Evolutionary conservation across 352 stramenopile species (phyloP), one percentile per base, ranked within the genome.

Genomic region (Phytophthora ohioensis): DNA sequence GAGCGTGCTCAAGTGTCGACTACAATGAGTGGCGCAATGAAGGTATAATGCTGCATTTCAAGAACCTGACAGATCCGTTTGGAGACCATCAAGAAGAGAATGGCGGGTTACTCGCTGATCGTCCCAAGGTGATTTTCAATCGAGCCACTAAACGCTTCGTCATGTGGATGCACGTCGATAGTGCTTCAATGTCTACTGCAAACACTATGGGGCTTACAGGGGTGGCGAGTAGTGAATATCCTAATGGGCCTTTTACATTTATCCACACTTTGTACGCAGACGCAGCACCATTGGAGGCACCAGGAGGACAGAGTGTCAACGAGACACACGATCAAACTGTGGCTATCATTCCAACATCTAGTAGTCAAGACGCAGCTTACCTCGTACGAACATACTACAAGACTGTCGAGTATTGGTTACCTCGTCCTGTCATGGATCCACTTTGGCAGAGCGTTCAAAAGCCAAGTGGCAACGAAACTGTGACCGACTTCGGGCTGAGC

Each of bases 161-260:
- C 3, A 98, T 99, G 97, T 99, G 97, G 97, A 96, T 98, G 83
- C 89, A 97, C 47, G 88, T 99, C 12, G 95, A 99, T 71, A 95
- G 97, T 67, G 69, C 55, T 7, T 84, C 71, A 12, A n/a, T 32
- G 1, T 62, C 59, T 36, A 34, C 45, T 49, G 15, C 48, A 7
- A 92, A 94, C 59, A 86, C 87, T 1, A 89, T 98, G 71, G 97
- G 92, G 30, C 80, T 98, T 49, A 93, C 81, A 4, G 95, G 90
- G 10, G 90, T 99, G 3, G 96, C 96, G 7, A 93, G 84, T 2
- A 95, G 89, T 43, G 62, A 81, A 9, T 98, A 94, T 67, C 91
- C 93, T 1, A 96, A 97, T 46, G 97, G 97, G 1, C 97, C 97
- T 3, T 99, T 98, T 73, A 27, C 68, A 2, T 98, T 99, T 64